A percentile compares a stretch with the other conserved stretches of the same genome.
Evolutionary conservation across 1,139 yeast species (phyloP).

Genomic region (Spathaspora jeffriesii): DNA sequence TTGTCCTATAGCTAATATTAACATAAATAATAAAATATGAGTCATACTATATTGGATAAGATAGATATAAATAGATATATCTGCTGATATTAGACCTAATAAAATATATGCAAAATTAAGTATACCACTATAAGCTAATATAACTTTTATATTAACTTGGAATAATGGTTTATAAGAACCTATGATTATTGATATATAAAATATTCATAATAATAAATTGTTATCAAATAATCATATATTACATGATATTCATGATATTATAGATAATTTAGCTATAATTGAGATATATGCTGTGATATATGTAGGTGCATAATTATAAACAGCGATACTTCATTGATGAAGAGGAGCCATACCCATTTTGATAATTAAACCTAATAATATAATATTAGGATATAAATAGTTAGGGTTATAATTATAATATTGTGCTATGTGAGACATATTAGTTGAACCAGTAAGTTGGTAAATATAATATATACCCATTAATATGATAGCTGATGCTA

Average conservation of each 20-base stretch:
- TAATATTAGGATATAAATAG: constrained; percentile 9
- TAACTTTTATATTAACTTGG: constrained; percentile 1
- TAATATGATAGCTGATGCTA: constrained; percentile 5
- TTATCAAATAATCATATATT: background rate
- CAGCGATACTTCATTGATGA: constrained; percentile 20
- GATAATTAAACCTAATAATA: constrained; percentile 19
- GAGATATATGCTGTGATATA: constrained; percentile 14
- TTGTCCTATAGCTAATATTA: constrained; percentile 14
- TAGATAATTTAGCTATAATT: constrained; percentile 1
- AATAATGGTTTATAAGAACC: constrained; percentile 3
- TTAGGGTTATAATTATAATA: background rate
- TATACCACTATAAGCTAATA: constrained; percentile 11
- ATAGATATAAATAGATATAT: constrained; percentile 14
- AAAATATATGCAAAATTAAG: background rate
- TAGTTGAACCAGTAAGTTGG: constrained; percentile 1
- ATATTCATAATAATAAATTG: background rate
- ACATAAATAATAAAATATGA: constrained; percentile 17
- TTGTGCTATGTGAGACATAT: background rate
- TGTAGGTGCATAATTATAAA: constrained; percentile 20
- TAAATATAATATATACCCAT: constrained; percentile 1
- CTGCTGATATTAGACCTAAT: constrained; percentile 6
- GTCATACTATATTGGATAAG: constrained; percentile 18
- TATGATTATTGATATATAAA: background rate
- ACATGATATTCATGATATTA: constrained; percentile 1
- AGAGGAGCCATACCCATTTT: constrained; percentile 12